These are phyloP conservation scores for Monotropa hypopitys DNA, from an alignment of 179 eudicot genomes.

Conservation along the genomic window DNA sequence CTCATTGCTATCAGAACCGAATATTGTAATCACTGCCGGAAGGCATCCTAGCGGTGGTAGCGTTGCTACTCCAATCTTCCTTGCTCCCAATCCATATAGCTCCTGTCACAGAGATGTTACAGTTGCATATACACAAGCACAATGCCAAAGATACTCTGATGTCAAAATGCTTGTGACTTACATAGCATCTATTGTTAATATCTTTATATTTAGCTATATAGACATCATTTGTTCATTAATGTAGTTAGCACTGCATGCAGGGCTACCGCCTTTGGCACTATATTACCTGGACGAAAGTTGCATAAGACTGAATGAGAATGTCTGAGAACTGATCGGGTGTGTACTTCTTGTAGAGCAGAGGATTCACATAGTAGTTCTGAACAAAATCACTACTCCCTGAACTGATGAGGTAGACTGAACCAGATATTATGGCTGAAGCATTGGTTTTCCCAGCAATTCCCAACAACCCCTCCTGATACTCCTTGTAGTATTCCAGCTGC, in stretches of 20 bases:
- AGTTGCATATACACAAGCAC: neutral
- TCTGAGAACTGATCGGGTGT: slow-evolving; percentile 60
- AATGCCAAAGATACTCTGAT: neutral
- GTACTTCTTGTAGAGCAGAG: slow-evolving; percentile 56
- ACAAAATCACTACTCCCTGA: slow-evolving; percentile 90
- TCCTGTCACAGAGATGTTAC: slow-evolving; percentile 28
- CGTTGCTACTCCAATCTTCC: slow-evolving; percentile 79
- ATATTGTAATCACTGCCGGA: slow-evolving; percentile 78
- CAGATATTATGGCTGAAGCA: slow-evolving; percentile 52
- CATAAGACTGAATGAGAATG: slow-evolving; percentile 46
- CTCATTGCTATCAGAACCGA: slow-evolving; percentile 54
- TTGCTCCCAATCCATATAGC: slow-evolving; percentile 69
- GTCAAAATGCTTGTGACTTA: neutral
- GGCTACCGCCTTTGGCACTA: neutral
- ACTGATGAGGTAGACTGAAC: slow-evolving; percentile 53
- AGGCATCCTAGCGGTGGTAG: slow-evolving; percentile 87
- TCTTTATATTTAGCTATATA: neutral
- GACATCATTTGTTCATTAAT: neutral
- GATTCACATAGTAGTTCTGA: slow-evolving; percentile 81
- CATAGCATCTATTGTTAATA: neutral
- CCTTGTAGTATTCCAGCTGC: slow-evolving; percentile 59
- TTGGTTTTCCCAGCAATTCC: slow-evolving; percentile 46
- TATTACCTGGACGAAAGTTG: slow-evolving; percentile 49
- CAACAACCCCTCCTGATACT: slow-evolving; percentile 52
- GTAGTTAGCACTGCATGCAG: neutral